Percentiles rank a stretch among this genome's conserved stretches.
Evolutionary conservation across 495 filamentous ascomycete species (phyloP).

Genomic region (Arthonia radiata): DNA sequence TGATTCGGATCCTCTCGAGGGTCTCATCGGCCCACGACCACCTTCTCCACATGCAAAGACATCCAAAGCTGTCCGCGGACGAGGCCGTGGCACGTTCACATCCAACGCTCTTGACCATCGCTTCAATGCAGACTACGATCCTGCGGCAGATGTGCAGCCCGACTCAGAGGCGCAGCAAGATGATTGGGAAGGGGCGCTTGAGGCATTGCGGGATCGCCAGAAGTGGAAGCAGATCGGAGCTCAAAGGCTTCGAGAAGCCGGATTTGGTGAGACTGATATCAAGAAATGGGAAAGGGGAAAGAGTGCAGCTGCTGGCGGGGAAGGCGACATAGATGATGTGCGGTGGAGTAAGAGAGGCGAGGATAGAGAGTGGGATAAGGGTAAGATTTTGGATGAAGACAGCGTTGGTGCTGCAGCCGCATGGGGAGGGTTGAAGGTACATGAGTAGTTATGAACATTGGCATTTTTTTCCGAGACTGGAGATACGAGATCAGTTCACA

Average conservation of each 20-base stretch:
- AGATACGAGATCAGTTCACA: no score
- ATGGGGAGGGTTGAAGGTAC: no score
- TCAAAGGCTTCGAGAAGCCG: slow-evolving; percentile 49
- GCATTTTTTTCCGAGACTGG: no score
- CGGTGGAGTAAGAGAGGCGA: slow-evolving; percentile 59
- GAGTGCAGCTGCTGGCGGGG: no score
- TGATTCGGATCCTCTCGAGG: slow-evolving; percentile 57
- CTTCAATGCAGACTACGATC: slow-evolving; percentile 59
- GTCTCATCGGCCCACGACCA: slow-evolving; percentile 59
- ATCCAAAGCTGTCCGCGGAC: slow-evolving; percentile 32
- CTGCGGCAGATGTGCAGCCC: slow-evolving; percentile 37
- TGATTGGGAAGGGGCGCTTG: slow-evolving; percentile 67
- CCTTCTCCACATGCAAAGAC: slow-evolving; percentile 20
- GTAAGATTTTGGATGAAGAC: slow-evolving; percentile 47
- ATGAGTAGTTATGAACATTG: no score
- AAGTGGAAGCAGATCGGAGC: slow-evolving; percentile 61
- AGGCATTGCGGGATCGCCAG: slow-evolving; percentile 56
- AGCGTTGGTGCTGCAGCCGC: slow-evolving; percentile 29
- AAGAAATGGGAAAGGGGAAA: slow-evolving; percentile 54
- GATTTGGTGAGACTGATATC: slow-evolving; percentile 56
- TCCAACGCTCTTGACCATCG: slow-evolving; percentile 53
- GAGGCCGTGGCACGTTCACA: slow-evolving; percentile 50
- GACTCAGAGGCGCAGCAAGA: slow-evolving; percentile 26
- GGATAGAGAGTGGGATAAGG: slow-evolving; percentile 74
- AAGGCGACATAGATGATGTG: slow-evolving; percentile 39